Percentiles rank a stretch among this genome's conserved stretches.
Evolutionary conservation across 2,329 filamentous ascomycete species (phyloP).

Genomic region (Cladosporium colombiae): DNA sequence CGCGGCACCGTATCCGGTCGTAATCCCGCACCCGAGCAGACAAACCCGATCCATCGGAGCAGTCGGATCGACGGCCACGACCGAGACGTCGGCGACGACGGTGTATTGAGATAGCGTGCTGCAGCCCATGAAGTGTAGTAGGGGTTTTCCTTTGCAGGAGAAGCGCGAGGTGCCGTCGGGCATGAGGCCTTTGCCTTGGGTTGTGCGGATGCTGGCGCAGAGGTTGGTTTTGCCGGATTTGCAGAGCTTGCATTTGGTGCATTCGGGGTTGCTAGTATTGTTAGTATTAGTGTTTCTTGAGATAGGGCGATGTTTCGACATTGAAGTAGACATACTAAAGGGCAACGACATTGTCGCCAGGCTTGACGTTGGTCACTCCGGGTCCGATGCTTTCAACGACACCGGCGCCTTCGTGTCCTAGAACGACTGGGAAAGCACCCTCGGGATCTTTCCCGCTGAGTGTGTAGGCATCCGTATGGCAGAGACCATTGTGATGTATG

Average conservation of each 20-base stretch:
- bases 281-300: neutral
- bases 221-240: slow-evolving; percentile 97
- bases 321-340: slow-evolving; percentile 63
- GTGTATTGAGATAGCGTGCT: slow-evolving; percentile 98
- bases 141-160: slow-evolving; percentile 84
- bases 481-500: slow-evolving; percentile 94
- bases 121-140: slow-evolving; percentile 96
- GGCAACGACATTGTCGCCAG: slow-evolving; percentile 82
- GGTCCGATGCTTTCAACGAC: slow-evolving; percentile 65
- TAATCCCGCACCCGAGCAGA: slow-evolving; percentile 91
- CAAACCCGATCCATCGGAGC: slow-evolving; percentile 93
- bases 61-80: slow-evolving; percentile 82
- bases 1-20: slow-evolving; percentile 90
- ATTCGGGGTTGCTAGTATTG: slow-evolving; percentile 76
- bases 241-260: slow-evolving; percentile 94
- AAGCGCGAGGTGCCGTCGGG: slow-evolving; percentile 91
- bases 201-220: slow-evolving; percentile 94
- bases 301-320: neutral
- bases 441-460: slow-evolving; percentile 93
- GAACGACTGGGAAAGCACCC: slow-evolving; percentile 81
- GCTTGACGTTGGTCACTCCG: slow-evolving; percentile 87
- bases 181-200: slow-evolving; percentile 91
- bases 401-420: slow-evolving; percentile 75
- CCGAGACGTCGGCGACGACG: slow-evolving; percentile 93
- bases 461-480: slow-evolving; percentile 92